Base-by-base conservation (phyloP, 345 rosid species). In the Angophora floribunda region DNA sequence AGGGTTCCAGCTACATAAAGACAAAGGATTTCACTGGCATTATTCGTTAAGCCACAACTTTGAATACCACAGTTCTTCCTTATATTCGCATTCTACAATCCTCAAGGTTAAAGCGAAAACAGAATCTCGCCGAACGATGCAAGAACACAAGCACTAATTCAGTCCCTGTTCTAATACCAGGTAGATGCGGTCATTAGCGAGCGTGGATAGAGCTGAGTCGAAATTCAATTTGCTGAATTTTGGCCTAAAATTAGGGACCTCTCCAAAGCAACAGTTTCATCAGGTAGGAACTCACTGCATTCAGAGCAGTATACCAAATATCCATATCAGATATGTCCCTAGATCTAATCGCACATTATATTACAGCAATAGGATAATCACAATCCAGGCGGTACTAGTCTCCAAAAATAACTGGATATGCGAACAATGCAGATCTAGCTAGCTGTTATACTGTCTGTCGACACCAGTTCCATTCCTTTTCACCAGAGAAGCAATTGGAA, bases 1-100 rank as follows among this genome's bases (percentile, higher is more conserved):
- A 93, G 86, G 30, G 99, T 97, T 82, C 99, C 98, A 89, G 98
- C 99, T 97, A 95, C 94, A 88, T 91, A 91, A 63, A 24, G 24
- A 85, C 17, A 24, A 16, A 52, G 24, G 5, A 78, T 41, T 36
- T 51, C 85, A 16, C 9, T 65, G 19, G 45, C 47, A 17, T 70
- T 32, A 70, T 70, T 70, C 80, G 45, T 9, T 70, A 70, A 70
- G 80, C 28, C 84, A 75, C 84, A 41, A 41, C 84, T 75, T 75
- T 22, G 84, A 75, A 75, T 75, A 11, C 84, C 10, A 6, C 84
- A 75, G 28, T 41, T 41, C 84, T 75, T 75, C 49, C 4, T 75
- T 75, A 75, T 41, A 75, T 22, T 75, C 3, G 45, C 82, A 19
- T 41, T 36, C 2, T 75, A 41, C 12, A 19, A 49, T 75, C 84